Base-by-base conservation (phyloP, 1,284 basidiomycete genomes). In the Garcileccinum viscosum region DNA sequence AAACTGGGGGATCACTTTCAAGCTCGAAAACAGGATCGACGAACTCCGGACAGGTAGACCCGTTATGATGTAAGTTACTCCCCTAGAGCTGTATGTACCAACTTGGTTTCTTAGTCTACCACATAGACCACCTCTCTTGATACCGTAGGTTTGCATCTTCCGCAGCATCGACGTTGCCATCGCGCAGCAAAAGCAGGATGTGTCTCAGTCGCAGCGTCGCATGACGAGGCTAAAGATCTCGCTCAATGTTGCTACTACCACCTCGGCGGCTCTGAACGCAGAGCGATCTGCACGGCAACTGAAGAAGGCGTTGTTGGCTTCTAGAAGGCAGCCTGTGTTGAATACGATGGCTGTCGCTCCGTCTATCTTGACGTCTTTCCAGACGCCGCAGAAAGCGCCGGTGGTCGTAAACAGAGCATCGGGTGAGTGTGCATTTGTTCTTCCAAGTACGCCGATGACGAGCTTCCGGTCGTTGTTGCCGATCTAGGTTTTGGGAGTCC, bases 81-180 rank as follows among this genome's bases (percentile, higher is more conserved):
- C 32, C 37, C 30, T 62, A 37, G 66, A 30, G 12, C 38, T 19
- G 22, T 19, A 30, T 58, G 0, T n/a, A 14, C 15, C 63, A 12
- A 44, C 9, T 27, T 62, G 32, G 35, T 47, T 12, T 38, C n/a
- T 65, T 64, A 62, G 60, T 58, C 64, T 38, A 65, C n/a, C 15
- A 33, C 24, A 67, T 75, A 95, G 93, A 72, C 88, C 93, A 9
- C 95, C 95, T 90, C 93, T 14, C 80, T 97, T 61, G 95, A 95
- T 75, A 93, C 93, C 0, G 88, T 97, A 74, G 91, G 93, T 71
- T n/a, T 88, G 95, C 35, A 93, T 94, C 0, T 93, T 92, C 73
- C 89, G 92, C 62, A 96, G 96, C 78, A 94, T 97, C 71, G 92
- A 93, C 63, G 75, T 88, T 27, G 88, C 89, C 1, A 85, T 94